Base-by-base conservation (phyloP, 306 rosid species). In the Castanea crenata region DNA sequence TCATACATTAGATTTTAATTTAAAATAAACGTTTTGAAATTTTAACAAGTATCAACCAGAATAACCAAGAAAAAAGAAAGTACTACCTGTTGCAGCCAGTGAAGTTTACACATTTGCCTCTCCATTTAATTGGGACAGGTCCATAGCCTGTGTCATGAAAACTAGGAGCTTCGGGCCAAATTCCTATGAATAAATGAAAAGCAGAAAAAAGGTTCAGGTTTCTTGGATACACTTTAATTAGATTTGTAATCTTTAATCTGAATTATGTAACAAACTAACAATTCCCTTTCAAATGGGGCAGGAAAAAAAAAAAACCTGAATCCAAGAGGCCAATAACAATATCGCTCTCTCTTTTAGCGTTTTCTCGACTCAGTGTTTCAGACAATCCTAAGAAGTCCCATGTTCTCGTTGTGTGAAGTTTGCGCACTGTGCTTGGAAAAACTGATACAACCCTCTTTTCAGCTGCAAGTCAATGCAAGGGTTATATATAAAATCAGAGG, bases 311-410 rank as follows among this genome's bases (percentile, higher is more conserved):
- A 20, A 69, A 54, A 90, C 97, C 97, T 73, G 98, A 84, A 83
- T 94, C 97, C 57, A 91, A 64, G 55, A 94, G 69, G 41, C 94
- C 98, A 58, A 92, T 87, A 14, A 94, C 73, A 76, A 89, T 81
- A 69, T 94, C 35, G 79, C 90, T 91, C 76, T 94, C 96, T 31
- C 76, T 15, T 38, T 49, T 62, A 49, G 21, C 0, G 68, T 79
- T 78, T 69, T 85, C 70, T 77, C 71, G 68, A 25, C 68, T 81
- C 57, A 85, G 75, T 1, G n/a, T 82, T 8, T 35, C 31, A 3
- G 89, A 81, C 88, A 94, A 44, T 73, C 90, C 91, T 23, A 94
- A 35, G 78, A 89, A 94, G 76, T 91, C 93, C 98, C 98, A 94
- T 5, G 97, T 85, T 65, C 94, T 86, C 69, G 97, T 94, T 20